Percentiles rank a stretch among this genome's conserved stretches.
Conservation (phyloP, 768 basidiomycete species). For the Mycena indigotica region DNA sequence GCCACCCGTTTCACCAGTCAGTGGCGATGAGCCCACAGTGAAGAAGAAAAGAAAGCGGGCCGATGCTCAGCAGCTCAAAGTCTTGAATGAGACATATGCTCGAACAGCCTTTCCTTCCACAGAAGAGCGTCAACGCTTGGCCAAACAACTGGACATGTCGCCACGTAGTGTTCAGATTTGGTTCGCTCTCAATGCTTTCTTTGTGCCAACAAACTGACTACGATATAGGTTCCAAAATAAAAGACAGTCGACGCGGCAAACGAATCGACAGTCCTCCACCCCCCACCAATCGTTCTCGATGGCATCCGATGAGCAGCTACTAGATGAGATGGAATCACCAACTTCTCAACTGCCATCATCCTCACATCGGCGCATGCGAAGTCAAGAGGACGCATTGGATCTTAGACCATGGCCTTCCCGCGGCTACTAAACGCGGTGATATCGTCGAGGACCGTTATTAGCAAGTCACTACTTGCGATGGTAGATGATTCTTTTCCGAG, state of each 20-base stretch:
- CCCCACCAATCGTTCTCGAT: slow-evolving; percentile 55
- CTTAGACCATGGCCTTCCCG: slow-evolving; percentile 51
- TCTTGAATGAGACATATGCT: slow-evolving; percentile 77
- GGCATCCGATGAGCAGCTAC: slow-evolving; percentile 37
- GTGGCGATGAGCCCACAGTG: slow-evolving; percentile 65
- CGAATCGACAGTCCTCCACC: slow-evolving; percentile 63
- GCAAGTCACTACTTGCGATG: slow-evolving; percentile 21
- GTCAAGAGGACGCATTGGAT: slow-evolving; percentile 45
- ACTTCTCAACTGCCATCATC: slow-evolving; percentile 32
- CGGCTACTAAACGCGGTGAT: slow-evolving; percentile 46
- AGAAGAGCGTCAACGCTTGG: slow-evolving; percentile 77
- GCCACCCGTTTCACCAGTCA: slow-evolving; percentile 49
- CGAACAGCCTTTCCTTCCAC: slow-evolving; percentile 88
- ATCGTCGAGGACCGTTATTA: slow-evolving; percentile 30
- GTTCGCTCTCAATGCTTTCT: slow-evolving; percentile 43
- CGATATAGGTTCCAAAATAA: slow-evolving; percentile 82
- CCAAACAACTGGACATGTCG: slow-evolving; percentile 79
- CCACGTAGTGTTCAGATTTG: slow-evolving; percentile 87
- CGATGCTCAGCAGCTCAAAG: slow-evolving; percentile 76
- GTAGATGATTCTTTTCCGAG: slow-evolving; percentile 27
- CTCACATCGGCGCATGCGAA: slow-evolving; percentile 48
- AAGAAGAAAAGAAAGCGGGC: slow-evolving; percentile 91
- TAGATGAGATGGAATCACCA: slow-evolving; percentile 44
- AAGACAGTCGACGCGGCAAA: slow-evolving; percentile 80
- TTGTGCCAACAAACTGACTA: slow-evolving; percentile 22